These are phyloP conservation scores for Amanita subjunquillea DNA, from an alignment of 768 basidiomycete genomes.

Conservation along the genomic window DNA sequence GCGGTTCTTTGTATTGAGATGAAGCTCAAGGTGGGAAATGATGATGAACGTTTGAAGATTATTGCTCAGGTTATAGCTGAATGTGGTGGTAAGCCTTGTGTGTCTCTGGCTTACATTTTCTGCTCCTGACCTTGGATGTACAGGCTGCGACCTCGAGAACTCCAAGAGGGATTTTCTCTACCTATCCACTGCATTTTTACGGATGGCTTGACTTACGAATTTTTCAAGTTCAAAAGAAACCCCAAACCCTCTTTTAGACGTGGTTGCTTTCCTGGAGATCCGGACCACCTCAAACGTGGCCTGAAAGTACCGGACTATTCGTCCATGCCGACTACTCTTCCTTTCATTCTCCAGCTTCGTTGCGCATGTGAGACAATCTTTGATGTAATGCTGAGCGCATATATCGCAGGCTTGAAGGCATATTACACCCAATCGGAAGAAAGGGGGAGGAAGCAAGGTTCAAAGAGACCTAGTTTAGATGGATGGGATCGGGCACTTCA, in stretches of 20 bases:
- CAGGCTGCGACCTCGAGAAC: slow-evolving; percentile 10
- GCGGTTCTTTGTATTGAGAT: slow-evolving; percentile 11
- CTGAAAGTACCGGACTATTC: slow-evolving; percentile 12
- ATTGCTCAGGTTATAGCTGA: slow-evolving; percentile 14
- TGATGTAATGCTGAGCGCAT: slow-evolving; percentile 13
- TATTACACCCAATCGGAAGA: slow-evolving; percentile 7
- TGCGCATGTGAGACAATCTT: slow-evolving; percentile 13
- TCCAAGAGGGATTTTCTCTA: slow-evolving; percentile 1
- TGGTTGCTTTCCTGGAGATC: slow-evolving; percentile 16
- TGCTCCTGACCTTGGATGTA: slow-evolving; percentile 3
- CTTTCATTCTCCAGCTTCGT: slow-evolving; percentile 16
- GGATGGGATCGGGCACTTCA: slow-evolving; percentile 11
- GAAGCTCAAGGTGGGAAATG: slow-evolving; percentile 8
- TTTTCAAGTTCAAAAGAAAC: slow-evolving; percentile 9
- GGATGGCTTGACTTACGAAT: slow-evolving; percentile 11
- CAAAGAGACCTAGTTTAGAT: slow-evolving; percentile 8
- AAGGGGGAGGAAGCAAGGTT: slow-evolving; percentile 1
- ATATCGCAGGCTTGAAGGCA: slow-evolving; percentile 12
- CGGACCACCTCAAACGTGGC: slow-evolving; percentile 13
- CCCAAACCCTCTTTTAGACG: slow-evolving; percentile 11
- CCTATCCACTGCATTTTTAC: slow-evolving; percentile 10
- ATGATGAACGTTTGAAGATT: slow-evolving; percentile 10
- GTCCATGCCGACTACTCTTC: slow-evolving; percentile 8
- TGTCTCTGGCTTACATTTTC: slow-evolving; percentile 2
- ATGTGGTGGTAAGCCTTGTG: slow-evolving; percentile 9